Evolutionary conservation across 306 rosid species (phyloP), one percentile per base, ranked within the genome.

Genomic region (Styphnolobium japonicum): DNA sequence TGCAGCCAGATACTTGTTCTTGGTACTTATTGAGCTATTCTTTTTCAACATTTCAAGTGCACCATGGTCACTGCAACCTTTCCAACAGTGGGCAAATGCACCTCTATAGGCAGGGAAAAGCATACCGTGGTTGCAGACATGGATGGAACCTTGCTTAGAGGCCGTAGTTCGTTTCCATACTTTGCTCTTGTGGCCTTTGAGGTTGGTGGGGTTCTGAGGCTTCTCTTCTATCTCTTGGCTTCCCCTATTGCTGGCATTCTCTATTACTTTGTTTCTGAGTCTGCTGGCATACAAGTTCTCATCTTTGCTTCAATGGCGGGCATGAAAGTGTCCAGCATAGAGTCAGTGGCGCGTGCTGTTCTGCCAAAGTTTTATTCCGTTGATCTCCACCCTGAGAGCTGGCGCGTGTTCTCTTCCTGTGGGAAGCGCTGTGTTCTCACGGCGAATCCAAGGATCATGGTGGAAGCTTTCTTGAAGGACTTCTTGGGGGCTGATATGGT

Each of bases 141-240:
- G 97, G 98, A 94, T 23, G 98, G 97, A 4, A 94, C 98, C 0
- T 73, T 94, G 43, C 90, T 94, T 2, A 60, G 87, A 39, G 97
- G 97, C 1, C 69, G 94, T 0, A 94, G 94, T 80, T 91, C 98
- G 0, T 94, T 94, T 55, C 97, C 98, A 0, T 94, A 92, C 73
- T 94, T 90, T 15, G 94, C 97, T 0, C 88, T 91, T 0, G 18
- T 91, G 4, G 97, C 98, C 2, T 94, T 90, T 40, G 98, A 94
- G 29, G 90, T 81, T 1, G 97, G 98, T 5, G 98, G 98, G 0
- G 55, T 89, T 27, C 33, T 90, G 7, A 77, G 97, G 58, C 97
- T 94, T 7, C 78, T 94, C 10, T 63, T 92, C 67, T 85, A 84
- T 51, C 81, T 94, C 60, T 34, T 94, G 34, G 73, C 86, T 8